Conservation (phyloP, 164 flowering plant species). For the Berberis vulgaris region DNA sequence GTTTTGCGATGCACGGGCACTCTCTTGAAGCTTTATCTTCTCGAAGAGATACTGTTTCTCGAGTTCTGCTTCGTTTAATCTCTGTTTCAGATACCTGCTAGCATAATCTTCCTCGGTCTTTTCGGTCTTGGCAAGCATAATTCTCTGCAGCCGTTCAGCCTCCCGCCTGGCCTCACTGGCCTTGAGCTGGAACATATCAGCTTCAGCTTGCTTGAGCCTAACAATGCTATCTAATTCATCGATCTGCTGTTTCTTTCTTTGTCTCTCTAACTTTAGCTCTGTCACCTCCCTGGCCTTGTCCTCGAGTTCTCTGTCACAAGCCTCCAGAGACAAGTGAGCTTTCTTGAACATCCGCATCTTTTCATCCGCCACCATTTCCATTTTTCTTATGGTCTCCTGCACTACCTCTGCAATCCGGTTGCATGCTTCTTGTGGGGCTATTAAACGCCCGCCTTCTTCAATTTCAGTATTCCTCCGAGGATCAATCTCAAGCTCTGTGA, state of each 20-base stretch:
- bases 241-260: conserved; percentile 70
- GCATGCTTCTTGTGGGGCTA: conserved; percentile 96
- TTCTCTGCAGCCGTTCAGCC: conserved; percentile 80
- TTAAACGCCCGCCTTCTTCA: conserved; percentile 59
- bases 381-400: conserved; percentile 84
- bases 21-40: conserved; percentile 88
- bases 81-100: conserved; percentile 78
- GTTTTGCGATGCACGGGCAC: conserved; percentile 50
- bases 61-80: conserved; percentile 88
- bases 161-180: conserved; percentile 95
- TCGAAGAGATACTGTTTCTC: conserved; percentile 90
- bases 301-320: conserved; percentile 81
- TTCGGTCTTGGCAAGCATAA: conserved; percentile 76
- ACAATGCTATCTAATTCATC: conserved; percentile 88
- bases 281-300: conserved; percentile 77
- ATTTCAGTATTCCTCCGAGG: conserved; percentile 50
- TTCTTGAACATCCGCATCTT: conserved; percentile 79
- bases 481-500: conserved; percentile 71
- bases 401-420: conserved; percentile 87
- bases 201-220: conserved; percentile 90
- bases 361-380: conserved; percentile 96
- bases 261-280: conserved; percentile 68
- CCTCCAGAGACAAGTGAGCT: conserved; percentile 68
- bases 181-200: conserved; percentile 96
- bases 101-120: conserved; percentile 93